Percentiles rank a stretch among this genome's conserved stretches.
phyloP scores from a whole-genome alignment of 2,329 filamentous ascomycete species.

The Fusarium nygamai region DNA sequence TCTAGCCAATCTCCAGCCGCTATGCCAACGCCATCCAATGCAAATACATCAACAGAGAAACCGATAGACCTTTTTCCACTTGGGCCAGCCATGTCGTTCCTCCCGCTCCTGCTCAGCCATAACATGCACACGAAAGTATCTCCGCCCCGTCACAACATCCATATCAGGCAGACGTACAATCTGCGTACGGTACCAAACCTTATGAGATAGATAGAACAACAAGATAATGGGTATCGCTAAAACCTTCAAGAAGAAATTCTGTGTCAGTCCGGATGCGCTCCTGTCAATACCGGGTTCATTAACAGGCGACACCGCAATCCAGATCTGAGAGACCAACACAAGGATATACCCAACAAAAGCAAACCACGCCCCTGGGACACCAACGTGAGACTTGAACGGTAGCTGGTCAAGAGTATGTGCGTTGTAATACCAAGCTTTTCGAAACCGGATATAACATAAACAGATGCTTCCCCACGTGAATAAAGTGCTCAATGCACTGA shows the following conservation, averaged over 20 bases:
- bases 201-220: conserved; percentile 77
- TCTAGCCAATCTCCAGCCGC: rapidly evolving
- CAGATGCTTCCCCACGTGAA: conserved; percentile 89
- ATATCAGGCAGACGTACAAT: conserved; percentile 77
- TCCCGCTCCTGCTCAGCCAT: conserved; percentile 82
- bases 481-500: conserved; percentile 76
- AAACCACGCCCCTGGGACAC: conserved; percentile 81
- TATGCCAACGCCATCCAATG: background rate
- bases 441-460: conserved; percentile 89
- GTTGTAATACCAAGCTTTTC: conserved; percentile 74
- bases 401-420: conserved; percentile 78
- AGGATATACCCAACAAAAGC: conserved; percentile 81
- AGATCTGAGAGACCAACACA: conserved; percentile 86
- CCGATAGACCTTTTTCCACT: conserved; percentile 80
- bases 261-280: conserved; percentile 57
- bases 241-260: conserved; percentile 78
- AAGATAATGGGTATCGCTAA: conserved; percentile 75
- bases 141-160: conserved; percentile 85
- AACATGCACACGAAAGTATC: conserved; percentile 83
- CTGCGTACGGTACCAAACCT: conserved; percentile 75
- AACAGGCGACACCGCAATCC: conserved; percentile 83
- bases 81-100: conserved; percentile 76
- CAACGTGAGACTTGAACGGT: conserved; percentile 82
- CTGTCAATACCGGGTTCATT: conserved; percentile 55
- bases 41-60: conserved; percentile 66